Percentiles rank a stretch among this genome's conserved stretches.
phyloP scores from a whole-genome alignment of 139 green algal genomes.

The Coelastrella sp. region DNA sequence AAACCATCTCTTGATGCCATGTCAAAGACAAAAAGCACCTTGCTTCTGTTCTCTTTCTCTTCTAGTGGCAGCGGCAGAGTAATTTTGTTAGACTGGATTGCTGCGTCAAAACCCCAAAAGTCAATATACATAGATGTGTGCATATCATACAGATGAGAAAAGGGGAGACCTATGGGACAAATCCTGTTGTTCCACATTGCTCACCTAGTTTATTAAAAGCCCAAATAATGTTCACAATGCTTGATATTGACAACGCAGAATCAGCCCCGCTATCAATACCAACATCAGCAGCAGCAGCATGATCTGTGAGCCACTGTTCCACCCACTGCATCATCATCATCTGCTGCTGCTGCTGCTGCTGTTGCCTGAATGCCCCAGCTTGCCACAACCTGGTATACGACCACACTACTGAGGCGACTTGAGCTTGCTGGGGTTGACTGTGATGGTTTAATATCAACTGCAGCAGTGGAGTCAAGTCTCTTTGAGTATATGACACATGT shows the following conservation, averaged over 20 bases:
- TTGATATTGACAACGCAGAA: neutral
- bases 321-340: conserved; percentile 11
- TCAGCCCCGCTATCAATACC: neutral
- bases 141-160: neutral
- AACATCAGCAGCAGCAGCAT: conserved; percentile 6
- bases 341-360: conserved; percentile 14
- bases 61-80: too few relatives aligned
- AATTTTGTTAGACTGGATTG: too few relatives aligned
- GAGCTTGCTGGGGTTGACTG: neutral
- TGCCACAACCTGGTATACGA: neutral
- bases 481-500: neutral
- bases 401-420: conserved; percentile 26
- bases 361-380: neutral
- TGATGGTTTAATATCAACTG: neutral
- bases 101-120: too few relatives aligned
- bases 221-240: conserved; percentile 1
- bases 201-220: neutral
- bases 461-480: neutral
- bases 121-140: neutral
- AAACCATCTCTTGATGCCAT: too few relatives aligned
- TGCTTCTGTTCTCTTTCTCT: too few relatives aligned
- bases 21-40: too few relatives aligned
- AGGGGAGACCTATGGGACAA: neutral
- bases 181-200: neutral
- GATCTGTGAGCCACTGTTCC: neutral